Evolutionary conservation across 352 stramenopile species (phyloP).

Genomic region (Pythium myriotylum): DNA sequence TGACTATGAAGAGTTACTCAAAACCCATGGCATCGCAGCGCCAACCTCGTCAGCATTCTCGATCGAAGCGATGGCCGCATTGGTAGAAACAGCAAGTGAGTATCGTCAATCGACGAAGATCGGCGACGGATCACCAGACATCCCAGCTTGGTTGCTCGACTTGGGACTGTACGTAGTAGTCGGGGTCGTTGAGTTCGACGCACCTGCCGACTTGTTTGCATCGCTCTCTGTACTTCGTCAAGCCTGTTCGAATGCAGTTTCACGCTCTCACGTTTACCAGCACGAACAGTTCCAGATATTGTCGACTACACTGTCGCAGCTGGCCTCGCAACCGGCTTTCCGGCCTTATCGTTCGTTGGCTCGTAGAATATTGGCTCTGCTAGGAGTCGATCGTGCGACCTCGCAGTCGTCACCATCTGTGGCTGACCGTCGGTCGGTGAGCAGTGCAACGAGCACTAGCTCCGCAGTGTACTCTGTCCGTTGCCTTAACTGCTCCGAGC

Average conservation of each 20-base stretch:
- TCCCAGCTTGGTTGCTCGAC: constrained; percentile 43
- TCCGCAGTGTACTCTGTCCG: constrained; percentile 36
- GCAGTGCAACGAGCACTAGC: background rate
- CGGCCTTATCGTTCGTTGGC: constrained; percentile 41
- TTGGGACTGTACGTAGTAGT: constrained; percentile 53
- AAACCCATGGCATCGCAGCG: constrained; percentile 36
- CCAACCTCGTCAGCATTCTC: constrained; percentile 49
- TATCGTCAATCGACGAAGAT: background rate
- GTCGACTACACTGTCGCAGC: constrained; percentile 37
- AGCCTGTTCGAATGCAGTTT: constrained; percentile 39
- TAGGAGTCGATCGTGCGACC: constrained; percentile 42
- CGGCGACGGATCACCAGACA: background rate
- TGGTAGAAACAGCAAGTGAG: constrained; percentile 45
- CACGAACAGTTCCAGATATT: constrained; percentile 52
- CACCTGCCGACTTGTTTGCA: constrained; percentile 46
- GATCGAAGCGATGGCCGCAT: constrained; percentile 53
- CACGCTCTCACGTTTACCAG: constrained; percentile 43
- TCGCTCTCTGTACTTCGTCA: constrained; percentile 44
- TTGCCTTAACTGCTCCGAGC: constrained; percentile 62
- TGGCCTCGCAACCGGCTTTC: constrained; percentile 39
- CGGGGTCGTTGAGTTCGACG: constrained; percentile 33
- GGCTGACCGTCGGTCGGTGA: constrained; percentile 16
- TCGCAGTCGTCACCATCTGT: background rate
- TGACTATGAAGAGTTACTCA: constrained; percentile 33
- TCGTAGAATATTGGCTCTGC: constrained; percentile 41